Conservation (phyloP, 345 rosid genomes). For the Eutrema yunnanense region DNA sequence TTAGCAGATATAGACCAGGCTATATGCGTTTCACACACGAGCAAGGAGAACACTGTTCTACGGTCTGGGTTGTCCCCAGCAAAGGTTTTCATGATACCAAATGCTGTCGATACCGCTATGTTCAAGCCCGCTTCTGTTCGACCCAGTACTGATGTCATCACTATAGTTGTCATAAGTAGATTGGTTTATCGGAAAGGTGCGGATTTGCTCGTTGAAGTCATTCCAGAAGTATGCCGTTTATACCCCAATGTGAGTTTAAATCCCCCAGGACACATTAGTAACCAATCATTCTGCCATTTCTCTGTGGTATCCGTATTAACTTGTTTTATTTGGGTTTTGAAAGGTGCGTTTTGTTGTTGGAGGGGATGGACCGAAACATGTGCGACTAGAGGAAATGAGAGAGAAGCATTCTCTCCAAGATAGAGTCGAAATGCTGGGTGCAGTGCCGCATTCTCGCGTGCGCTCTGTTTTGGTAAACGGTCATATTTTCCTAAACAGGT, state of each 20-base stretch:
- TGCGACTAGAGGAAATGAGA: conserved; percentile 92
- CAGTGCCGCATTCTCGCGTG: conserved; percentile 81
- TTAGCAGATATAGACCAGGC: conserved; percentile 95
- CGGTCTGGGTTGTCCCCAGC: conserved; percentile 82
- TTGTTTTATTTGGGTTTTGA: conserved; percentile 2
- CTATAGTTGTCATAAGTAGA: conserved; percentile 90
- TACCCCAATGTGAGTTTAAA: conserved; percentile 64
- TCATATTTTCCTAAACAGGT: conserved; percentile 91
- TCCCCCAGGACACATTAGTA: not conserved
- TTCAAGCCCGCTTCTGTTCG: conserved; percentile 66
- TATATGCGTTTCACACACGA: conserved; percentile 92
- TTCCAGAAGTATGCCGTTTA: conserved; percentile 76
- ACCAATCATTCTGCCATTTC: not conserved
- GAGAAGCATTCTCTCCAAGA: conserved; percentile 96
- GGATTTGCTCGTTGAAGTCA: conserved; percentile 93
- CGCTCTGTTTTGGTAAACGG: conserved; percentile 78
- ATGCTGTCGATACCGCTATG: conserved; percentile 99
- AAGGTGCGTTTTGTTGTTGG: conserved; percentile 92
- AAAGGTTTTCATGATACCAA: conserved; percentile 85
- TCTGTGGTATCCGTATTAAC: not conserved
- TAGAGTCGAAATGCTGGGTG: conserved; percentile 92
- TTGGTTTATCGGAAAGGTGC: conserved; percentile 95
- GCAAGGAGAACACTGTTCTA: conserved; percentile 92
- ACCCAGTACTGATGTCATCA: conserved; percentile 49
- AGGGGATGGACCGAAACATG: conserved; percentile 95